A percentile compares a stretch with the other conserved stretches of the same genome.
Evolutionary conservation across 257 asterid genomes (phyloP).

Genomic region (Prunella vulgaris): DNA sequence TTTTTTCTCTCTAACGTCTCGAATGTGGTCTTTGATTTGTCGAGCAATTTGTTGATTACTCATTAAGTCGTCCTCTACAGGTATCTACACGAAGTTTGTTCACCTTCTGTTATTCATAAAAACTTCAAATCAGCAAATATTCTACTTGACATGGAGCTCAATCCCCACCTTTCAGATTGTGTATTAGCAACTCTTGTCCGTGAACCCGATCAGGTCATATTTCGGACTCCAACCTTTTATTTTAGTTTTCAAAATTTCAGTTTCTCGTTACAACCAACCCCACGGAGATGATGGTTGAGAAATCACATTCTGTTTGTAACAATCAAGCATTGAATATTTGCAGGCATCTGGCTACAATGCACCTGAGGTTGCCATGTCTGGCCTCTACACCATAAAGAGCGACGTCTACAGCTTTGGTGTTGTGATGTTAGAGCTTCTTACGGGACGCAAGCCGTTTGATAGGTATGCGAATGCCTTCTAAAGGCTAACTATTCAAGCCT

Average conservation of each 20-base stretch:
- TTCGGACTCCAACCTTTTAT: not conserved
- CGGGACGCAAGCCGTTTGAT: slow-evolving; percentile 90
- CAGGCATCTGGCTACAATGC: slow-evolving; percentile 87
- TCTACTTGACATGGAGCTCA: slow-evolving; percentile 80
- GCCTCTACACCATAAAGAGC: slow-evolving; percentile 77
- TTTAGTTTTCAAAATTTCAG: not conserved
- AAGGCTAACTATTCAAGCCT: not conserved
- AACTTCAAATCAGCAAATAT: slow-evolving; percentile 85
- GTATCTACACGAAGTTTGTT: slow-evolving; percentile 93
- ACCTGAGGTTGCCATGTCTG: slow-evolving; percentile 89
- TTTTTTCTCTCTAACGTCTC: not conserved
- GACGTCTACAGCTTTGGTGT: slow-evolving; percentile 96
- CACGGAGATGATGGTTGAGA: not conserved
- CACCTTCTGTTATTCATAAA: slow-evolving; percentile 83
- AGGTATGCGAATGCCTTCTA: slow-evolving; percentile 34
- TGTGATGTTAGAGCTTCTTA: slow-evolving; percentile 90
- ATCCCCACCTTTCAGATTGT: slow-evolving; percentile 90
- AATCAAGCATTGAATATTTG: slow-evolving; percentile 18
- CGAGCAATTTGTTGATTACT: slow-evolving; percentile 7
- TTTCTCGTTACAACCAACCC: not conserved
- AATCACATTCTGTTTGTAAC: not conserved
- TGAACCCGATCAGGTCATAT: slow-evolving; percentile 70
- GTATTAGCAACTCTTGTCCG: slow-evolving; percentile 71
- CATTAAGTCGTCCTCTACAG: slow-evolving; percentile 37
- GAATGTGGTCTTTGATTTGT: not conserved